Percentiles rank a stretch among this genome's conserved stretches.
phyloP scores from a whole-genome alignment of 1,284 basidiomycete species.

The Malassezia arunalokei region DNA sequence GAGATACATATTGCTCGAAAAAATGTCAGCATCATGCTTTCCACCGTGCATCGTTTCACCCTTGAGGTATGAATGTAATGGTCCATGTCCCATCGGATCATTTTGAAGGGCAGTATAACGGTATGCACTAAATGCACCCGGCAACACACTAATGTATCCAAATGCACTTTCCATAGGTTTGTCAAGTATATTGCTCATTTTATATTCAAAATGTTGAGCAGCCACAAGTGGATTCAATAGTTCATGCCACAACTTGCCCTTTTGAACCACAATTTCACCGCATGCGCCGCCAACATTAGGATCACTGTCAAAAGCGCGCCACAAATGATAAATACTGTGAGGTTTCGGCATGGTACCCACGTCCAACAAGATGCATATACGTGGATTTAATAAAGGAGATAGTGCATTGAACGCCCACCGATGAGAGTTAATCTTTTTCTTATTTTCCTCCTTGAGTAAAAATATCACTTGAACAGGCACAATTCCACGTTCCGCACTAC shows the following conservation, averaged over 20 bases:
- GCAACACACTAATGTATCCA: constrained; percentile 41
- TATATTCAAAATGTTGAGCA: constrained; percentile 92
- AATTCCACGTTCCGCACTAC: constrained; percentile 74
- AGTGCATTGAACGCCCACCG: constrained; percentile 50
- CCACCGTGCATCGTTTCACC: constrained; percentile 75
- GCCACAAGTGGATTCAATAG: constrained; percentile 75
- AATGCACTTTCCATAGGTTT: constrained; percentile 44
- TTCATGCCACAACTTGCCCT: constrained; percentile 57
- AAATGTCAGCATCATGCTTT: constrained; percentile 73
- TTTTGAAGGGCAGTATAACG: constrained; percentile 82
- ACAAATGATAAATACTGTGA: constrained; percentile 74
- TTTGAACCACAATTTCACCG: constrained; percentile 51
- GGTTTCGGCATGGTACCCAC: constrained; percentile 76
- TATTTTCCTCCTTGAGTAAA: constrained; percentile 43
- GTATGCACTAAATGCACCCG: constrained; percentile 47
- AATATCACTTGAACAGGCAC: constrained; percentile 48
- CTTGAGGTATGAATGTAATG: constrained; percentile 89
- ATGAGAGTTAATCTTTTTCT: constrained; percentile 68
- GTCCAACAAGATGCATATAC: constrained; percentile 77
- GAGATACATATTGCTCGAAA: constrained; percentile 58
- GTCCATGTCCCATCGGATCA: constrained; percentile 69
- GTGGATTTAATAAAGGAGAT: constrained; percentile 55
- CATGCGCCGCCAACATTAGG: constrained; percentile 81
- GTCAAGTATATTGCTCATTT: constrained; percentile 44
- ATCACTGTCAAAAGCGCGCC: constrained; percentile 73